phyloP scores from a whole-genome alignment of 805 yeast species.

The Schwanniomyces occidentalis region DNA sequence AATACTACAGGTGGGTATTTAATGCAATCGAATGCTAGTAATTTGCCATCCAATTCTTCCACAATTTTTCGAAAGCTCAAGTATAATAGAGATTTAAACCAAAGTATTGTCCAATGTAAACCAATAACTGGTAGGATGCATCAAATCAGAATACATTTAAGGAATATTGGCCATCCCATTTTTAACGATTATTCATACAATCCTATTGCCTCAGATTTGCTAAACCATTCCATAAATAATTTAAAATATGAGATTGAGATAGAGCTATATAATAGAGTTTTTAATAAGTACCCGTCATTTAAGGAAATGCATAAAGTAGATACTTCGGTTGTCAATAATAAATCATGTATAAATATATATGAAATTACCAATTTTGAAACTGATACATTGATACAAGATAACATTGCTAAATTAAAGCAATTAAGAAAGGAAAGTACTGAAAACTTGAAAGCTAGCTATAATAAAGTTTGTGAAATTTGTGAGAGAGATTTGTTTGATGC shows the following conservation, averaged over 20 bases:
- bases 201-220: constrained; percentile 9
- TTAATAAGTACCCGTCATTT: constrained; percentile 15
- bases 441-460: constrained; percentile 23
- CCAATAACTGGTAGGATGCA: constrained; percentile 58
- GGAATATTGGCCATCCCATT: constrained; percentile 75
- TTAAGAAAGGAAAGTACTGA: constrained; percentile 24
- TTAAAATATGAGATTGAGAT: constrained; percentile 23
- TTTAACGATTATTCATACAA: constrained; percentile 65
- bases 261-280: constrained; percentile 21
- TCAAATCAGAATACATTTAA: constrained; percentile 56
- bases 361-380: constrained; percentile 12
- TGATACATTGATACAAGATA: constrained; percentile 8
- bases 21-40: constrained; percentile 27
- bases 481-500: constrained; percentile 27
- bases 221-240: constrained; percentile 13
- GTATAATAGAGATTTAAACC: constrained; percentile 25
- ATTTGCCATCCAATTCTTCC: constrained; percentile 28
- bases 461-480: constrained; percentile 34
- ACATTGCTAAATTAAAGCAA: constrained; percentile 22
- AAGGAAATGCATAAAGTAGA: constrained; percentile 9
- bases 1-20: constrained; percentile 34
- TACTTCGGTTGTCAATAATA: constrained; percentile 6
- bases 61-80: constrained; percentile 32
- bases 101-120: constrained; percentile 48
- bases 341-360: constrained; percentile 13